phyloP scores from a whole-genome alignment of 2,329 filamentous ascomycete genomes.

The Ascochyta clinopodiicola region DNA sequence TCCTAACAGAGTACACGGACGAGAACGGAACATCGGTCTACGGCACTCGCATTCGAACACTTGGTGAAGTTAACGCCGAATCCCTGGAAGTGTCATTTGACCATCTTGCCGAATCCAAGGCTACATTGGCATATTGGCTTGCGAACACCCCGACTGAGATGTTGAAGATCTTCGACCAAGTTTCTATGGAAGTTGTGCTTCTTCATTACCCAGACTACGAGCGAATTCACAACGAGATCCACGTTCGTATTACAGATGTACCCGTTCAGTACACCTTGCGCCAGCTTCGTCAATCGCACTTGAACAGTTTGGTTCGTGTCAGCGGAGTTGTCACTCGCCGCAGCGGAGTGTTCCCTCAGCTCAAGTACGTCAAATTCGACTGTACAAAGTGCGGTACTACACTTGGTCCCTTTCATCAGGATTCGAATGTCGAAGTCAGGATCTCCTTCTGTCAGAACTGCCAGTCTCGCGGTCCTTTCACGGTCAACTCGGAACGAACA shows the following conservation, averaged over 20 bases:
- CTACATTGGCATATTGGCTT: slow-evolving; percentile 92
- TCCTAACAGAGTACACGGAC: slow-evolving; percentile 95
- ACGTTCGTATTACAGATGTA: slow-evolving; percentile 94
- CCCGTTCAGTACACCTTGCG: slow-evolving; percentile 95
- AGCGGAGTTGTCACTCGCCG: slow-evolving; percentile 94
- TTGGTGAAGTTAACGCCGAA: slow-evolving; percentile 97
- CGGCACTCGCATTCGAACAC: slow-evolving; percentile 87
- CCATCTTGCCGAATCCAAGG: slow-evolving; percentile 87
- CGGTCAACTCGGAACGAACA: slow-evolving; percentile 94
- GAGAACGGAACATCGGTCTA: slow-evolving; percentile 90
- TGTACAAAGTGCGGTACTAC: slow-evolving; percentile 92
- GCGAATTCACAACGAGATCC: slow-evolving; percentile 95
- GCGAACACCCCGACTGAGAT: slow-evolving; percentile 96
- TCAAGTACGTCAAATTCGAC: slow-evolving; percentile 99
- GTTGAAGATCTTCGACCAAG: slow-evolving; percentile 93
- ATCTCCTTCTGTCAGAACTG: slow-evolving; percentile 96
- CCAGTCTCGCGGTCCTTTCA: slow-evolving; percentile 93
- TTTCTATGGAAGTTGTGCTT: slow-evolving; percentile 94
- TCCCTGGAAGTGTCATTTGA: slow-evolving; percentile 96
- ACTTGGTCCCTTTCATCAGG: slow-evolving; percentile 94
- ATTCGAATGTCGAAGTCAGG: slow-evolving; percentile 95
- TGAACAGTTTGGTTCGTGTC: slow-evolving; percentile 94
- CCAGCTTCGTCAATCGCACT: slow-evolving; percentile 90
- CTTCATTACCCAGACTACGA: slow-evolving; percentile 98
- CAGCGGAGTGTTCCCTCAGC: slow-evolving; percentile 93